A percentile compares a stretch with the other conserved stretches of the same genome.
Evolutionary conservation across 106 monocot genomes (phyloP).

Genomic region (Narthecium ossifragum): DNA sequence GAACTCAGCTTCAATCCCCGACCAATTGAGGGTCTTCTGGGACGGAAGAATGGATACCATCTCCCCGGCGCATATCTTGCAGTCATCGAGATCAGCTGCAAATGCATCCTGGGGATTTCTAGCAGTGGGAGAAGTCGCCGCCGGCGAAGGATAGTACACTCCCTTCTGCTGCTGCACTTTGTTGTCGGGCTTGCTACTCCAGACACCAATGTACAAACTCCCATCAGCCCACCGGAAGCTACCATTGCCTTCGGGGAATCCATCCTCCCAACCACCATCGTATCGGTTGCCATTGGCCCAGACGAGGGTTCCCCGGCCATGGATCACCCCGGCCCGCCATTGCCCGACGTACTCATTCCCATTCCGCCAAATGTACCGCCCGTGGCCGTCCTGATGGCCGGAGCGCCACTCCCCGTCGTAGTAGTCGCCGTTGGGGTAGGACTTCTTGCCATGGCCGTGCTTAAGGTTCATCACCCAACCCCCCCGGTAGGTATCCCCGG

Average conservation of each 20-base stretch:
- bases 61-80: slow-evolving; percentile 43
- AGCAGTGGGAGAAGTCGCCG: slow-evolving; percentile 27
- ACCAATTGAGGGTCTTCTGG: slow-evolving; percentile 56
- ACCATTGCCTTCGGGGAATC: slow-evolving; percentile 54
- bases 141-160: slow-evolving; percentile 59
- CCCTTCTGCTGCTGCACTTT: slow-evolving; percentile 48
- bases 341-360: slow-evolving; percentile 69
- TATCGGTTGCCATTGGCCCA: slow-evolving; percentile 77
- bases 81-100: slow-evolving; percentile 30
- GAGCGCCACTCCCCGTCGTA: slow-evolving; percentile 80
- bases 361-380: slow-evolving; percentile 67
- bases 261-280: slow-evolving; percentile 81
- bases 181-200: slow-evolving; percentile 27
- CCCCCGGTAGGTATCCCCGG: slow-evolving; percentile 80
- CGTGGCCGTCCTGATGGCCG: slow-evolving; percentile 69
- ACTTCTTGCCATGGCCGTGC: slow-evolving; percentile 60
- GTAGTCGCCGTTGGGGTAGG: slow-evolving; percentile 71
- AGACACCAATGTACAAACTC: slow-evolving; percentile 65
- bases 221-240: slow-evolving; percentile 77
- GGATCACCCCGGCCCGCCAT: slow-evolving; percentile 54
- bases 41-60: slow-evolving; percentile 45
- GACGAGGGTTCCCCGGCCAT: slow-evolving; percentile 50
- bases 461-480: slow-evolving; percentile 73
- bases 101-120: slow-evolving; percentile 52
- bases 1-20: slow-evolving; percentile 8